phyloP scores from a whole-genome alignment of 148 eudicot genomes.

The Camellia sinensis region DNA sequence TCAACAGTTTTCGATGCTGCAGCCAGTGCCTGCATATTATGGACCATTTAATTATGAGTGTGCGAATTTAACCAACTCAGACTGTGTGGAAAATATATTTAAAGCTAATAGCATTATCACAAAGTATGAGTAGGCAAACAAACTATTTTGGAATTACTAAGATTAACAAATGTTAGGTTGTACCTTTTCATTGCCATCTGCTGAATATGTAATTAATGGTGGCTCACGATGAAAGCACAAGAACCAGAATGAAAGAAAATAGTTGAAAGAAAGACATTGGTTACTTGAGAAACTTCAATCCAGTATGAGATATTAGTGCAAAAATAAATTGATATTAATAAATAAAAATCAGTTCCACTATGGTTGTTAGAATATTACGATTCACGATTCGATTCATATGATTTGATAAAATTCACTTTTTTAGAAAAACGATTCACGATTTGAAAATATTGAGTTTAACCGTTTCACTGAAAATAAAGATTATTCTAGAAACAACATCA shows the following conservation, averaged over 20 bases:
- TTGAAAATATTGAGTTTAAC: neutral
- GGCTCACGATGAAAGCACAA: neutral
- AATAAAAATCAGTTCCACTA: too few relatives aligned
- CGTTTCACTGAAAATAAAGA: neutral
- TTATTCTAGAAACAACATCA: constrained; percentile 1
- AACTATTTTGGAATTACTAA: neutral
- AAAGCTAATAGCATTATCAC: neutral
- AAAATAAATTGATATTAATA: too few relatives aligned
- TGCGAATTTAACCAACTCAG: neutral
- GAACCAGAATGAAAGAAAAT: neutral
- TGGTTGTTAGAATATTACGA: too few relatives aligned
- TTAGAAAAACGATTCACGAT: too few relatives aligned
- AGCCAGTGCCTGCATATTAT: constrained; percentile 80
- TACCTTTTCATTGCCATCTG: neutral
- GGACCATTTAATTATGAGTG: constrained; percentile 1
- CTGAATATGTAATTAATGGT: neutral
- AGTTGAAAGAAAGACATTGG: neutral
- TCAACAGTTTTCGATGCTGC: constrained; percentile 99
- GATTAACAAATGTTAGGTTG: neutral
- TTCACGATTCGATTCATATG: too few relatives aligned
- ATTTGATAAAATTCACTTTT: too few relatives aligned
- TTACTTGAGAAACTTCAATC: neutral
- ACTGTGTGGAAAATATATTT: neutral
- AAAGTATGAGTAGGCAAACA: neutral
- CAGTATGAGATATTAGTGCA: neutral